Evolutionary conservation across 2,329 filamentous ascomycete species (phyloP).

Genomic region (Ambrosiella beaveri): DNA sequence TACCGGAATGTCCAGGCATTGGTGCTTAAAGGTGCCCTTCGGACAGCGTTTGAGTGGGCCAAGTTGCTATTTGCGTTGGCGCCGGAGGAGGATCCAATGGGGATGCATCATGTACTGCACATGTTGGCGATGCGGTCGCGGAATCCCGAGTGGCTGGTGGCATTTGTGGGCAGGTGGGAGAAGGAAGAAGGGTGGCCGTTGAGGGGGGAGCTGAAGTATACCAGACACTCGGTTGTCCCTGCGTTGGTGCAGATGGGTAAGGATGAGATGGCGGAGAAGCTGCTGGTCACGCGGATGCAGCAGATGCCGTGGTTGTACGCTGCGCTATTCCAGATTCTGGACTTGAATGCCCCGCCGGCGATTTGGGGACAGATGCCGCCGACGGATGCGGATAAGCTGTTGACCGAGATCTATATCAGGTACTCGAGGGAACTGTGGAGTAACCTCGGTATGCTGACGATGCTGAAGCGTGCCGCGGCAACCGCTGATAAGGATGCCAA

Average conservation of each 20-base stretch:
- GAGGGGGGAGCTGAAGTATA: constrained; percentile 40
- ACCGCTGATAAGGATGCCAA: constrained; percentile 13
- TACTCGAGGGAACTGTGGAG: constrained; percentile 77
- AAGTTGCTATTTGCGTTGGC: constrained; percentile 67
- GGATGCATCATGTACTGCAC: constrained; percentile 64
- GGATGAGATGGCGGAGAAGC: constrained; percentile 42
- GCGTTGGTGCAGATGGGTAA: constrained; percentile 59
- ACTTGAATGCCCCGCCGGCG: constrained; percentile 57
- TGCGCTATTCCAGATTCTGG: constrained; percentile 61
- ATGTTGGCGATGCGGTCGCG: constrained; percentile 67
- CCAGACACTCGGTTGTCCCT: constrained; percentile 59
- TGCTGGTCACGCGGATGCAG: constrained; percentile 51
- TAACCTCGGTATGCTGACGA: constrained; percentile 47
- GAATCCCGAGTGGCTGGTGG: constrained; percentile 58
- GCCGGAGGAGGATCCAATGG: constrained; percentile 59
- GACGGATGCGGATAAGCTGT: constrained; percentile 43
- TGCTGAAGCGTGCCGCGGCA: constrained; percentile 53
- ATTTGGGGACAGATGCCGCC: constrained; percentile 66
- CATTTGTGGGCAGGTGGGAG: constrained; percentile 36
- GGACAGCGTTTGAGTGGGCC: constrained; percentile 85
- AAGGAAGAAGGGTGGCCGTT: constrained; percentile 18
- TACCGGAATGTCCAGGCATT: constrained; percentile 80
- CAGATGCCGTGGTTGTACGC: constrained; percentile 72
- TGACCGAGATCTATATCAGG: constrained; percentile 58
- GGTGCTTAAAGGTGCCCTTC: constrained; percentile 78